A percentile compares a stretch with the other conserved stretches of the same genome.
These are phyloP conservation scores for Leccinum griseonigrum DNA, from an alignment of 1,284 basidiomycete genomes.

Conservation along the genomic window DNA sequence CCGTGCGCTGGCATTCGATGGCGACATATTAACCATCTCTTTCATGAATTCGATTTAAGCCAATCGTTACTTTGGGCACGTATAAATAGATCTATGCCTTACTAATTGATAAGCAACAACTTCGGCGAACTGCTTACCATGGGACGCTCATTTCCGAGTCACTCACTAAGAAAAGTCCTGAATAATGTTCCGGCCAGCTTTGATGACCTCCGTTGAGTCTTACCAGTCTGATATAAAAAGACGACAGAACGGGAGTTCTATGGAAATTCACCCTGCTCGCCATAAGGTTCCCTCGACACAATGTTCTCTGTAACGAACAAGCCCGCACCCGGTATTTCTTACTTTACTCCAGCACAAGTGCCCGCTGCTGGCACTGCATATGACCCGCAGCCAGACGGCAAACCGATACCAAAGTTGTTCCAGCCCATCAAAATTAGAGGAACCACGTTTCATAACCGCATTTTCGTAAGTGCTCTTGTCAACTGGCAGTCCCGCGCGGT, in stretches of 20 bases:
- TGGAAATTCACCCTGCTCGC: background rate
- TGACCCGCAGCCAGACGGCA: constrained; percentile 41
- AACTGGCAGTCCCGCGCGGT: background rate
- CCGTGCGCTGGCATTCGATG: background rate
- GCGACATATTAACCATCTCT: background rate
- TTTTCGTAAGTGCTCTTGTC: constrained; percentile 48
- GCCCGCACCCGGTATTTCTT: constrained; percentile 42
- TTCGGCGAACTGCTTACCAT: too few relatives aligned
- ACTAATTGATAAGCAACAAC: background rate
- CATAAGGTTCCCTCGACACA: background rate
- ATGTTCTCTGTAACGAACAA: constrained; percentile 24
- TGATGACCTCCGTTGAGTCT: background rate
- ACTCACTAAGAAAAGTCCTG: constrained; percentile 1
- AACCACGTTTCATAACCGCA: constrained; percentile 68
- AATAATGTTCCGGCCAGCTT: background rate
- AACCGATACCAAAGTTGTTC: constrained; percentile 57
- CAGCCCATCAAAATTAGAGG: constrained; percentile 62
- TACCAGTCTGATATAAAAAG: constrained; percentile 7
- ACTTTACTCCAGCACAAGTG: constrained; percentile 54
- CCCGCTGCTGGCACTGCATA: constrained; percentile 50
- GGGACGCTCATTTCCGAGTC: too few relatives aligned
- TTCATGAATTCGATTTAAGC: background rate
- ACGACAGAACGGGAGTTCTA: background rate
- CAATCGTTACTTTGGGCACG: background rate
- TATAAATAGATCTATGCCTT: background rate